phyloP scores from a whole-genome alignment of 768 basidiomycete species.

The Pleurotus cornucopiae region DNA sequence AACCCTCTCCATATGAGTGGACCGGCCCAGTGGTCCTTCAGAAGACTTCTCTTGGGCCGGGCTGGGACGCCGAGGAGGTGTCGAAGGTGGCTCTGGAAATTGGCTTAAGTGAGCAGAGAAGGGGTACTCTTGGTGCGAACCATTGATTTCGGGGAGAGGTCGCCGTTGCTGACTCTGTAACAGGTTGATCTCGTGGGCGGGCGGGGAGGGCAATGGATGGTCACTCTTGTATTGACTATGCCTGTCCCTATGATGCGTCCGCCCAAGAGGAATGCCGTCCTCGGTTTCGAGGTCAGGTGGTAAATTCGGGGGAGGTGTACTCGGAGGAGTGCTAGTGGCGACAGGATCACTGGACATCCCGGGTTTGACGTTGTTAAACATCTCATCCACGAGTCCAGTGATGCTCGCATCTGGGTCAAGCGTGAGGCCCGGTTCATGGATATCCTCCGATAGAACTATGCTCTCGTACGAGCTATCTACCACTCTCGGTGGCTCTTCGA shows the following conservation, averaged over 20 bases:
- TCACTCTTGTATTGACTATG: background rate
- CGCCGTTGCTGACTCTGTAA: background rate
- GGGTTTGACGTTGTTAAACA: conserved; percentile 45
- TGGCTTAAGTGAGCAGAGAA: conserved; percentile 26
- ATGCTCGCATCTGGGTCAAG: conserved; percentile 56
- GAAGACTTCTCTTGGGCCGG: conserved; percentile 22
- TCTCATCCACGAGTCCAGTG: conserved; percentile 67
- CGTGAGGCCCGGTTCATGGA: conserved; percentile 25
- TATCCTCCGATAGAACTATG: conserved; percentile 37
- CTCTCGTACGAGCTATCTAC: conserved; percentile 36
- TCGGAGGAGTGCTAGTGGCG: conserved; percentile 13
- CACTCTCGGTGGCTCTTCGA: conserved; percentile 31
- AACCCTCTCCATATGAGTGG: conserved; percentile 29
- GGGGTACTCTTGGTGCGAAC: conserved; percentile 26
- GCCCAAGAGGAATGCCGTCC: conserved; percentile 60
- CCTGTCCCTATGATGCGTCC: conserved; percentile 57
- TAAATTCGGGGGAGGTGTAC: conserved; percentile 44
- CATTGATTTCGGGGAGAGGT: conserved; percentile 19
- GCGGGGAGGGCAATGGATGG: background rate
- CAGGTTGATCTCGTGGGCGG: conserved; percentile 1
- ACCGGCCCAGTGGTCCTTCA: conserved; percentile 26
- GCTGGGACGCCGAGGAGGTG: conserved; percentile 1
- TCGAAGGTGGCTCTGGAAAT: conserved; percentile 17
- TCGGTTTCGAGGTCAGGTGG: conserved; percentile 60
- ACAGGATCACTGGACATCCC: conserved; percentile 1